Evolutionary conservation across 2,329 filamentous ascomycete species (phyloP).

Genomic region (Gnomoniopsis sp.): DNA sequence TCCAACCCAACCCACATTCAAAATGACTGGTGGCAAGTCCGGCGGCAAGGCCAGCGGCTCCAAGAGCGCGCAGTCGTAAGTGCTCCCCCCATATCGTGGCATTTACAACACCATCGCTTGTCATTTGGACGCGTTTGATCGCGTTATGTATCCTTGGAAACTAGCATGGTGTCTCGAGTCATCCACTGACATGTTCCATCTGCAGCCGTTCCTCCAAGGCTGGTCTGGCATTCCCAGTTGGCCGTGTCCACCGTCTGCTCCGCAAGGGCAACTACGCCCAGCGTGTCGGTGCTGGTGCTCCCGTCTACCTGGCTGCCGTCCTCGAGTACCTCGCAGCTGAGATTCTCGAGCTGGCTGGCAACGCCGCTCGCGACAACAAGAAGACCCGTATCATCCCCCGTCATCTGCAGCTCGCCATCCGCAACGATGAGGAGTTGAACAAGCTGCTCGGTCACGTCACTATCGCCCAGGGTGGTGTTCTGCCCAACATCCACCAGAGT

Average conservation of each 20-base stretch:
- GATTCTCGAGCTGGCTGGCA: conserved; percentile 97
- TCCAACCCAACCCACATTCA: conserved; percentile 48
- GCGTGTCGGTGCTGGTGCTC: conserved; percentile 97
- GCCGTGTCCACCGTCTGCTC: conserved; percentile 98
- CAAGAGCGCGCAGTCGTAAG: conserved; percentile 99
- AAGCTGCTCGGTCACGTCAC: conserved; percentile 95
- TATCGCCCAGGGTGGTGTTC: conserved; percentile 94
- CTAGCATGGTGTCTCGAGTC: background rate
- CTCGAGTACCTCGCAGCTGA: conserved; percentile 98
- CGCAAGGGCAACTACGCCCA: conserved; percentile 99
- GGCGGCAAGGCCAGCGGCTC: conserved; percentile 98
- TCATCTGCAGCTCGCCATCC: conserved; percentile 98
- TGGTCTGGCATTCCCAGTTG: conserved; percentile 96
- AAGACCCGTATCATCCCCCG: conserved; percentile 99
- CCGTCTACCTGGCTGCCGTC: conserved; percentile 94
- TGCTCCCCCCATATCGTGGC: conserved; percentile 27
- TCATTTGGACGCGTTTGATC: conserved; percentile 20
- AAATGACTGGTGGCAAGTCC: conserved; percentile 99
- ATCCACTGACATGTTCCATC: conserved; percentile 33
- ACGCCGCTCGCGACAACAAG: conserved; percentile 99
- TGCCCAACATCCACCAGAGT: conserved; percentile 98
- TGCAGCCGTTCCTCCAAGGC: conserved; percentile 95
- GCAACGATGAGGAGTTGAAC: conserved; percentile 99
- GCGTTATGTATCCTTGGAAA: conserved; percentile 31
- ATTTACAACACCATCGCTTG: background rate